Evolutionary conservation across 2,329 filamentous ascomycete genomes (phyloP), one percentile per base, ranked within the genome.

Genomic region (Penicillium vulpinum): DNA sequence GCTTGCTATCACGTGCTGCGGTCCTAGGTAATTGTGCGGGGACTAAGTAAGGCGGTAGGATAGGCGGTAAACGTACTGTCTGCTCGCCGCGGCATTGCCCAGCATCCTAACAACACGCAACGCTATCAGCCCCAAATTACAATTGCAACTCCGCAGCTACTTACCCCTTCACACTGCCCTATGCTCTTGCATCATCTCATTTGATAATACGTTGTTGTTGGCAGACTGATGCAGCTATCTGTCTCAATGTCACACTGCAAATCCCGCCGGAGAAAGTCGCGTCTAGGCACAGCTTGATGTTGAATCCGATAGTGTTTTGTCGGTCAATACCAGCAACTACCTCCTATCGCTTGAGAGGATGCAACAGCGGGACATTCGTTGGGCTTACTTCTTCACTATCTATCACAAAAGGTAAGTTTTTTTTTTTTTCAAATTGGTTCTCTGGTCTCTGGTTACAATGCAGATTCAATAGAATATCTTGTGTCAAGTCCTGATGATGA

Each of bases 401-500:
- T 15, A 46, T 52, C 24, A 28, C 22, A 24, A 35, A 7, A 55
- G 52, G 52, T 55, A 29, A 13, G 36, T 43, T 28, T n/a, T 43
- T 15, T 16, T 28, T 43, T 28, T n/a, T 43, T 15, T 15, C 45
- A 11, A 13, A 4, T 5, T 7, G 1, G 7, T 15, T 29, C 46
- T 24, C 26, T 31, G 13, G 28, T 51, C 13, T 41, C 9, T 18
- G 21, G 38, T 15, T 15, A 16, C 22, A 50, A 44, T 35, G 18
- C 52, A 35, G 58, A 43, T 40, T 28, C 48, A 41, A 29, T 43
- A 41, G 40, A 31, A 48, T 49, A 51, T 55, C 43, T 38, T 45
- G 44, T 59, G 46, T 41, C 56, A 57, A 59, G 64, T 74, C 74
- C 71, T 74, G 58, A 75, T 77, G 75, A 77, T 66, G 75, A 77